Evolutionary conservation across 768 basidiomycete genomes (phyloP).

Genomic region (Floccularia luteovirens): DNA sequence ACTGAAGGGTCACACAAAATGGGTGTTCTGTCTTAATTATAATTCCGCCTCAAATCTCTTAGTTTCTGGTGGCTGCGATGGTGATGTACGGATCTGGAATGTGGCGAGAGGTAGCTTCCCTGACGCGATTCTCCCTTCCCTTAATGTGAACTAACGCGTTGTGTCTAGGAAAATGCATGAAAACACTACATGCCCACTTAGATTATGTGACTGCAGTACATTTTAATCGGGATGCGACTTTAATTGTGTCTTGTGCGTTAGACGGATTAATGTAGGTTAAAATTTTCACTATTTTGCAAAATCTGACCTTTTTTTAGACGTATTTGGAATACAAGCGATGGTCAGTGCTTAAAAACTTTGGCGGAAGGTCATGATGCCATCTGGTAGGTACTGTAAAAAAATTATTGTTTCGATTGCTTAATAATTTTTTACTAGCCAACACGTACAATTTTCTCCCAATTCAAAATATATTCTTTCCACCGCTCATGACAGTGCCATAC

Average conservation of each 20-base stretch:
- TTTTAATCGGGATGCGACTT: conserved; percentile 86
- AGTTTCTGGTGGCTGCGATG: conserved; percentile 90
- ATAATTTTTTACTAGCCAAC: conserved; percentile 46
- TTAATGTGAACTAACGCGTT: background rate
- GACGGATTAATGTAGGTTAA: conserved; percentile 86
- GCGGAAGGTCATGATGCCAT: conserved; percentile 85
- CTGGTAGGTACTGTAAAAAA: conserved; percentile 38
- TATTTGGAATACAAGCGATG: conserved; percentile 89
- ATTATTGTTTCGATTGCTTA: background rate
- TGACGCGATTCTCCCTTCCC: conserved; percentile 3
- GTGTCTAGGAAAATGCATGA: conserved; percentile 66
- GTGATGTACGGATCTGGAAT: conserved; percentile 92
- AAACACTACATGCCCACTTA: conserved; percentile 85
- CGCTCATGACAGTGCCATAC: conserved; percentile 87
- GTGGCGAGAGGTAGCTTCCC: conserved; percentile 58
- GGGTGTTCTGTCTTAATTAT: conserved; percentile 90
- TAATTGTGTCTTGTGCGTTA: conserved; percentile 87
- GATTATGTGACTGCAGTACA: conserved; percentile 94
- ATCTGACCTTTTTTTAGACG: conserved; percentile 44
- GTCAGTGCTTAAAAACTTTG: conserved; percentile 94
- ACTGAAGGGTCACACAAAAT: conserved; percentile 78
- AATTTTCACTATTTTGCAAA: conserved; percentile 3
- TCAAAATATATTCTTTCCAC: conserved; percentile 92
- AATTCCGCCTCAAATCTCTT: conserved; percentile 82
- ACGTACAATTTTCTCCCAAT: conserved; percentile 92